Evolutionary conservation across 495 filamentous ascomycete genomes (phyloP), one percentile per base, ranked within the genome.

Genomic region (Hyaloscypha hepaticicola): DNA sequence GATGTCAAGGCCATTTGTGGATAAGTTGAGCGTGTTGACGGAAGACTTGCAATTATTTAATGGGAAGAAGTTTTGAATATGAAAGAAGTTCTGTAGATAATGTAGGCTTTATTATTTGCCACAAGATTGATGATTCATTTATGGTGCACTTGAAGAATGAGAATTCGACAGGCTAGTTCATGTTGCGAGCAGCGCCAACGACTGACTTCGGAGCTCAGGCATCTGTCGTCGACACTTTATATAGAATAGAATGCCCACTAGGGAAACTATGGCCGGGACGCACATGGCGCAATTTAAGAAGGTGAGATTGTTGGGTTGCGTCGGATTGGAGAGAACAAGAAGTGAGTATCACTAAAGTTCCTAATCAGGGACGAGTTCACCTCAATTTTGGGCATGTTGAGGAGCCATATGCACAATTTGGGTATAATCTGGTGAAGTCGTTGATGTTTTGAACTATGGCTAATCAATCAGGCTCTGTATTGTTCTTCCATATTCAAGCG

Each of bases 1-100:
- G 38, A 49, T 60, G 31, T 31, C 27, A 58, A 38, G 25, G 27
- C 22, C 26, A 52, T 52, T 52, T 52, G 50, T 27, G 50, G 50
- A 52, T 52, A 41, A n/a, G 38, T 41, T 41, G 38, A 16, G 38
- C 6, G 38, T 41, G 14, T 41, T 41, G 38, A 41, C 38, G 38
- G 38, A 41, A 41, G 38, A 41, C 38, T 41, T 41, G 38, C 38
- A 41, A 41, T 14, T 41, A 41, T 41, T 41, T 41, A 41, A 41
- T 41, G 38, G 38, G 38, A 41, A 41, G 38, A 41, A 14, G n/a
- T 3, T 41, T 16, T 16, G 38, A 41, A 41, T 41, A 41, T 41
- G 38, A 41, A 41, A 41, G 38, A 41, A 8, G 38, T 41, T 41
- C 38, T 41, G 38, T 8, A 41, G 38, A 41, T 41, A 16, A 16